Evolutionary conservation across 2,329 filamentous ascomycete species (phyloP).

Genomic region (Fonsecaea erecta): DNA sequence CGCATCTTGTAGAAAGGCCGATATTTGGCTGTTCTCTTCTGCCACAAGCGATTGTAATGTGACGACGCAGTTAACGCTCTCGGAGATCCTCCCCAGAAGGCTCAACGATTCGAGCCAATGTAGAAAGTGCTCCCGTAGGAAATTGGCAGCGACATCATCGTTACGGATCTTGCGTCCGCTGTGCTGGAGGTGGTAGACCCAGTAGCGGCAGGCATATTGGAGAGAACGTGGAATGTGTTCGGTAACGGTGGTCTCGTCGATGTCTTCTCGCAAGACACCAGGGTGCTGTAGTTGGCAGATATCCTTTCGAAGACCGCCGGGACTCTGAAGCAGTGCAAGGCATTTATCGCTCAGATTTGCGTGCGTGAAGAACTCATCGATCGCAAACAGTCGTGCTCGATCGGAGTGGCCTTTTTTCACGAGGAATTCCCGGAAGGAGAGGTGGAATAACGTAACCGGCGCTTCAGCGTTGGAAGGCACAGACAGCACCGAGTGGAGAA

Average conservation of each 20-base stretch:
- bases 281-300: slow-evolving; percentile 27
- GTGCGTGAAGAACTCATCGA: slow-evolving; percentile 15
- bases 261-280: slow-evolving; percentile 17
- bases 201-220: slow-evolving; percentile 40
- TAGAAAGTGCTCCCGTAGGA: slow-evolving; percentile 37
- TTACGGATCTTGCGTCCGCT: slow-evolving; percentile 14
- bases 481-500: background rate
- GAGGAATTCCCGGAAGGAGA: slow-evolving; percentile 31
- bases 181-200: slow-evolving; percentile 39
- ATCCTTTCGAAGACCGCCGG: slow-evolving; percentile 17
- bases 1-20: slow-evolving; percentile 41
- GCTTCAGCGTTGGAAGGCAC: background rate
- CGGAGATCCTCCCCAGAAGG: slow-evolving; percentile 33
- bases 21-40: slow-evolving; percentile 22
- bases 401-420: slow-evolving; percentile 12
- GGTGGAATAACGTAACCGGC: slow-evolving; percentile 20
- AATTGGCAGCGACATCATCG: slow-evolving; percentile 20
- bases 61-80: slow-evolving; percentile 33
- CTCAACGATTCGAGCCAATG: slow-evolving; percentile 41
- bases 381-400: slow-evolving; percentile 18
- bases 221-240: slow-evolving; percentile 33
- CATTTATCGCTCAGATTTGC: slow-evolving; percentile 12
- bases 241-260: slow-evolving; percentile 23
- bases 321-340: slow-evolving; percentile 2
- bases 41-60: slow-evolving; percentile 26